Percentiles rank a stretch among this genome's conserved stretches.
Evolutionary conservation across 176 grass and related monocot genomes (phyloP).

Genomic region (Cenchrus fungigraminus): DNA sequence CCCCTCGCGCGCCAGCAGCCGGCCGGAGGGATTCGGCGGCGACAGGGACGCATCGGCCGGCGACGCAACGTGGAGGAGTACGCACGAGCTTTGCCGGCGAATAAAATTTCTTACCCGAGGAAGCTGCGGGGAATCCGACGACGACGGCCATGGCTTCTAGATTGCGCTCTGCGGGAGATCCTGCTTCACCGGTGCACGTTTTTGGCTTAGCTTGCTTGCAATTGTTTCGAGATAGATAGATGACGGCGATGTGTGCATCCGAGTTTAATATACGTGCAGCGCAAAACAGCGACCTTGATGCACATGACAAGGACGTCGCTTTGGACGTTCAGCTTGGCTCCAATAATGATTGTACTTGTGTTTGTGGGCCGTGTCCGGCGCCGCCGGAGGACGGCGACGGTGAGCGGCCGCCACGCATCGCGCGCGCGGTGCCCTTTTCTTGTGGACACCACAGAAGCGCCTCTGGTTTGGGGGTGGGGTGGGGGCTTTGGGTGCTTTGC

Average conservation of each 20-base stretch:
- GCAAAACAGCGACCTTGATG: neutral
- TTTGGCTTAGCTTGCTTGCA: neutral
- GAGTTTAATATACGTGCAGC: neutral
- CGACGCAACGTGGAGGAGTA: neutral
- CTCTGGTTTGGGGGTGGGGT: too few species aligned
- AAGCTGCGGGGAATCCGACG: constrained; percentile 39
- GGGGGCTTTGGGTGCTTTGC: too few species aligned
- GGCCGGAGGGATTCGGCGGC: neutral
- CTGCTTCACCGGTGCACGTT: neutral
- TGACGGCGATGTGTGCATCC: neutral
- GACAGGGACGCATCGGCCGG: neutral
- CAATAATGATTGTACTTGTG: neutral
- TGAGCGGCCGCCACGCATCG: too few species aligned
- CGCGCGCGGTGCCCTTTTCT: too few species aligned
- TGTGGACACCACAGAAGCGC: too few species aligned
- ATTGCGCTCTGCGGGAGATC: neutral
- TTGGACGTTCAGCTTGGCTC: neutral
- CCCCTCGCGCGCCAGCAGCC: neutral
- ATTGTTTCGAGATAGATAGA: too few species aligned
- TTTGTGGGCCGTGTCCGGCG: neutral
- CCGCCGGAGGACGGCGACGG: neutral
- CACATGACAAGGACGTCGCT: neutral
- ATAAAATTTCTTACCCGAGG: neutral
- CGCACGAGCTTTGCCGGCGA: neutral
- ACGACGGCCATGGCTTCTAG: neutral